A percentile compares a stretch with the other conserved stretches of the same genome.
Conservation (phyloP, 1,284 basidiomycete genomes). For the Sporisorium sorghi region DNA sequence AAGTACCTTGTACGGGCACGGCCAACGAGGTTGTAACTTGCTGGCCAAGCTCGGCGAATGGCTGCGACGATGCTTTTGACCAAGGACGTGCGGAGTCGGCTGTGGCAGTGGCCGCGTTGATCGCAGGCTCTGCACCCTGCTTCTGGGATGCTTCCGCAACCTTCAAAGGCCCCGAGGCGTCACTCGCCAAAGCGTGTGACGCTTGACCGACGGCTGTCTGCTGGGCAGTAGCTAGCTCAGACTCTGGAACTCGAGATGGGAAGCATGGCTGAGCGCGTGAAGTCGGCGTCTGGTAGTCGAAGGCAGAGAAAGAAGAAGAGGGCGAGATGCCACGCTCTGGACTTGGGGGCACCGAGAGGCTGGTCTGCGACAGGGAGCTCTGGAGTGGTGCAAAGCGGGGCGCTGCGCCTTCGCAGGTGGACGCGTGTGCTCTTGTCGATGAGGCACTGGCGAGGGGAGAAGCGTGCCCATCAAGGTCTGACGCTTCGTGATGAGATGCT, state of each 20-base stretch:
- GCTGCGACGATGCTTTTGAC: constrained; percentile 14
- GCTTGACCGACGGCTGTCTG: background rate
- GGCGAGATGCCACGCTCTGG: constrained; percentile 36
- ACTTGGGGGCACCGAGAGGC: constrained; percentile 18
- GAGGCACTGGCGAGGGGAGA: background rate
- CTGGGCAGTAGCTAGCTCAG: background rate
- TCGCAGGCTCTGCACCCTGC: background rate
- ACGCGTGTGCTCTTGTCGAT: background rate
- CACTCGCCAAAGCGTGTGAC: background rate
- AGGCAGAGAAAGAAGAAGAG: constrained; percentile 29
- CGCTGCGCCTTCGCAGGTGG: background rate
- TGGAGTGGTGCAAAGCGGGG: constrained; percentile 17
- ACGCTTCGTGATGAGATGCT: constrained; percentile 2
- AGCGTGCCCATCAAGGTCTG: background rate
- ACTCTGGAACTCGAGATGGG: constrained; percentile 1
- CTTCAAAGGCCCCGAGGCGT: background rate
- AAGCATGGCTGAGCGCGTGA: constrained; percentile 13
- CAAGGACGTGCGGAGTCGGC: constrained; percentile 9
- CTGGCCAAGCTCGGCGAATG: constrained; percentile 4
- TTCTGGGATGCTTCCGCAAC: background rate
- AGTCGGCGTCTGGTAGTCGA: constrained; percentile 18
- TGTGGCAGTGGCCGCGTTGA: background rate
- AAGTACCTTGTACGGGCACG: background rate
- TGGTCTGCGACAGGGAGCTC: constrained; percentile 24
- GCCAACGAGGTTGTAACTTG: constrained; percentile 2